Evolutionary conservation across 2,329 filamentous ascomycete genomes (phyloP).

Genomic region (Colletotrichum horii): DNA sequence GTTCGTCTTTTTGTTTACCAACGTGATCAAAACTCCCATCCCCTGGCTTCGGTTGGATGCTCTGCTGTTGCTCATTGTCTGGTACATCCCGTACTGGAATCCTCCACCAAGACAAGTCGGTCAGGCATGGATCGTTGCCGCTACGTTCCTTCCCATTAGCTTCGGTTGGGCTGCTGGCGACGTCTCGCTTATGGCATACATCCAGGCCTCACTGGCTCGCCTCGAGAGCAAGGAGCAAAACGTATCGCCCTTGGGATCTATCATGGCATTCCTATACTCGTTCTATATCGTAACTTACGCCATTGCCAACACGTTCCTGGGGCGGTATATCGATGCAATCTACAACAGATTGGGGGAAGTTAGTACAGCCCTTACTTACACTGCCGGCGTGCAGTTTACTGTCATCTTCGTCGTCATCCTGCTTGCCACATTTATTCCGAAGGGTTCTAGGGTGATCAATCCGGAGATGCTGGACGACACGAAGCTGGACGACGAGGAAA

Average conservation of each 20-base stretch:
- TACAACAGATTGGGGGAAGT: slow-evolving; percentile 36
- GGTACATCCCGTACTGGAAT: slow-evolving; percentile 53
- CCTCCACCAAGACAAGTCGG: slow-evolving; percentile 42
- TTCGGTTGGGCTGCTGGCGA: slow-evolving; percentile 59
- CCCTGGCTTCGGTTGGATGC: slow-evolving; percentile 55
- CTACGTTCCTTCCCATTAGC: slow-evolving; percentile 47
- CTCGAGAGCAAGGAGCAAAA: slow-evolving; percentile 47
- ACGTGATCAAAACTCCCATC: slow-evolving; percentile 52
- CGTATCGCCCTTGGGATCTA: slow-evolving; percentile 52
- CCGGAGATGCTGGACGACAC: slow-evolving; percentile 46
- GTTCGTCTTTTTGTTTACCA: slow-evolving; percentile 54
- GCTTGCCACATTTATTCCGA: slow-evolving; percentile 49
- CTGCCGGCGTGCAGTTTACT: slow-evolving; percentile 53
- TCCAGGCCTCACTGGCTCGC: slow-evolving; percentile 52
- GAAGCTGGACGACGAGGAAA: slow-evolving; percentile 30
- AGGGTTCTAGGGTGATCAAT: slow-evolving; percentile 47
- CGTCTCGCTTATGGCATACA: slow-evolving; percentile 54
- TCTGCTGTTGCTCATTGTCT: slow-evolving; percentile 49
- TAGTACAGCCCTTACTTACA: slow-evolving; percentile 43
- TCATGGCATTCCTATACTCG: slow-evolving; percentile 57
- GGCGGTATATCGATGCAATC: slow-evolving; percentile 47
- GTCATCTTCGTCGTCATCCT: slow-evolving; percentile 46
- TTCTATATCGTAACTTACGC: slow-evolving; percentile 54
- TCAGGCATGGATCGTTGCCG: slow-evolving; percentile 38
- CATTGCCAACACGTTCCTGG: slow-evolving; percentile 47